These are phyloP conservation scores for Pavlovales sp. DNA, from an alignment of 208 protist genomes.

Conservation along the genomic window DNA sequence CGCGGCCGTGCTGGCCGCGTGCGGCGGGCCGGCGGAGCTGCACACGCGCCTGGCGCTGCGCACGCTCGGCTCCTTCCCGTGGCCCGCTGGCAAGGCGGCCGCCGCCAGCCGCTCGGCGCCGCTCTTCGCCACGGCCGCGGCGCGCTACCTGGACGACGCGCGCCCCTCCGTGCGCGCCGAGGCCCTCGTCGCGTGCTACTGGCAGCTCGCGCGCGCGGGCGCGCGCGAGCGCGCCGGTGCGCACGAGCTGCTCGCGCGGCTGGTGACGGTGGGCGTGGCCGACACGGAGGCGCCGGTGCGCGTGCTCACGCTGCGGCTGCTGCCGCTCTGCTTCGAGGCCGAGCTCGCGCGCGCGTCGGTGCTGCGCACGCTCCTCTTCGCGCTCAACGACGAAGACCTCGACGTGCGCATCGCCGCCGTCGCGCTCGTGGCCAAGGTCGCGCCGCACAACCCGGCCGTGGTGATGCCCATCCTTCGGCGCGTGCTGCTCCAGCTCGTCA, in stretches of 20 bases:
- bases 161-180: neutral
- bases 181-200: neutral
- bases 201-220: neutral
- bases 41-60: neutral
- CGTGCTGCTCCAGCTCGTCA: conserved; percentile 75
- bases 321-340: conserved; percentile 64
- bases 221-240: too few species aligned
- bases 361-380: conserved; percentile 75
- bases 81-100: too few species aligned
- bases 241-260: neutral
- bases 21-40: too few species aligned
- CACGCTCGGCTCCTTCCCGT: neutral
- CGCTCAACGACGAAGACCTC: conserved; percentile 80
- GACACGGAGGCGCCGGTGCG: neutral
- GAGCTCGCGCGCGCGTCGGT: conserved; percentile 69
- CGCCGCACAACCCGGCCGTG: conserved; percentile 72
- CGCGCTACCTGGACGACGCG: neutral
- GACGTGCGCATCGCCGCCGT: conserved; percentile 71
- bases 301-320: neutral
- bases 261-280: neutral
- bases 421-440: conserved; percentile 73
- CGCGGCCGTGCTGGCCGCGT: too few species aligned
- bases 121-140: neutral
- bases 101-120: too few species aligned
- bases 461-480: conserved; percentile 78